A percentile compares a stretch with the other conserved stretches of the same genome.
Conservation (phyloP, 2,329 filamentous ascomycete genomes). For the Xylaria sp. region DNA sequence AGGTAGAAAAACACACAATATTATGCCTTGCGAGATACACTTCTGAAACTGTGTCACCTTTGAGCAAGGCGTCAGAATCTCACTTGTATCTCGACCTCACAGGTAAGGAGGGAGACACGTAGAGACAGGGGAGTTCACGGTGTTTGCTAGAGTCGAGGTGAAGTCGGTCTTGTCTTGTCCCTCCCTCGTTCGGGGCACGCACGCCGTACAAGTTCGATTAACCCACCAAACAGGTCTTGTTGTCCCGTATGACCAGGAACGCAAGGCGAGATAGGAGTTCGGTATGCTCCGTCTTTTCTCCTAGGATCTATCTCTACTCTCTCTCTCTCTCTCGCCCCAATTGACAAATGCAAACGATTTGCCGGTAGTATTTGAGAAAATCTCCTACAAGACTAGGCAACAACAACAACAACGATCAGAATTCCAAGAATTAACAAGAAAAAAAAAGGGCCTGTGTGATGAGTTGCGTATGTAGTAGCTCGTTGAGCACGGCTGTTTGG, state of each 20-base stretch:
- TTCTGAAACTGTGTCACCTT: slow-evolving; percentile 22
- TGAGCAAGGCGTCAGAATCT: slow-evolving; percentile 5
- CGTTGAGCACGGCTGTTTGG: background rate
- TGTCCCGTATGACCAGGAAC: slow-evolving; percentile 11
- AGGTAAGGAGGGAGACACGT: background rate
- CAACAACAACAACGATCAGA: background rate
- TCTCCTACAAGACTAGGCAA: background rate
- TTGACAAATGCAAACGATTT: background rate
- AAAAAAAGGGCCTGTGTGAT: background rate
- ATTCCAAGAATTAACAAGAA: background rate
- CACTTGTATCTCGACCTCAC: slow-evolving; percentile 19
- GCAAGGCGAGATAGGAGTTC: background rate
- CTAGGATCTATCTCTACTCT: too few species aligned
- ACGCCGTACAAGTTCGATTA: slow-evolving; percentile 1
- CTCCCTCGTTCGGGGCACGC: background rate
- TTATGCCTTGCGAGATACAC: background rate
- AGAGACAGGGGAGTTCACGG: background rate
- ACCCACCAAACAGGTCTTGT: slow-evolving; percentile 10
- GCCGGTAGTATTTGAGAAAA: background rate
- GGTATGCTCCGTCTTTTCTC: background rate
- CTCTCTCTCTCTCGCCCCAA: background rate
- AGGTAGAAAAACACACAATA: too few species aligned
- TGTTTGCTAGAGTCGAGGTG: slow-evolving; percentile 9
- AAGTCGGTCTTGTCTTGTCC: slow-evolving; percentile 5
- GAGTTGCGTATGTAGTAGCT: slow-evolving; percentile 1